Evolutionary conservation across 2,329 filamentous ascomycete species (phyloP).

Genomic region (Orbilia quercus): DNA sequence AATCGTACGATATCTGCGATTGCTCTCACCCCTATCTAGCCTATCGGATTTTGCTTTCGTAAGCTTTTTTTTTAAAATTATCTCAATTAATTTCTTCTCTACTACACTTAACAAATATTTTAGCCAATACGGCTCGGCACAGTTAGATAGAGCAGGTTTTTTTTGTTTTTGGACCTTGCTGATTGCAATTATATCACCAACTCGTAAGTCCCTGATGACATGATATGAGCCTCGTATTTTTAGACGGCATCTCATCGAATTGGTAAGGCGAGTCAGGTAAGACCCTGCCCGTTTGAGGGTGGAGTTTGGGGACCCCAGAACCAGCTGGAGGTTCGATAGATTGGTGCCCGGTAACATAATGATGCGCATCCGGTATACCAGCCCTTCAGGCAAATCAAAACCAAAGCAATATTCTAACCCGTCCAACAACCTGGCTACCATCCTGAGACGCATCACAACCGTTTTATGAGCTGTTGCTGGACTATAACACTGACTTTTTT

Average conservation of each 20-base stretch:
- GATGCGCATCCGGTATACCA: slow-evolving; percentile 27
- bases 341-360: slow-evolving; percentile 45
- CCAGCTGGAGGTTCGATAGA: slow-evolving; percentile 19
- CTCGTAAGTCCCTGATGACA: slow-evolving; percentile 32
- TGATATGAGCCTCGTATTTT: slow-evolving; percentile 45
- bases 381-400: slow-evolving; percentile 3
- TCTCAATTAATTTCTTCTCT: not conserved
- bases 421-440: slow-evolving; percentile 3
- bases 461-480: slow-evolving; percentile 3
- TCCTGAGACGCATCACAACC: slow-evolving; percentile 2
- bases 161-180: too few relatives aligned
- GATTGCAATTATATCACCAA: not conserved
- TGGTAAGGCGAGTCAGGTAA: slow-evolving; percentile 12
- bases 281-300: slow-evolving; percentile 36
- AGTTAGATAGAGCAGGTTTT: slow-evolving; percentile 13
- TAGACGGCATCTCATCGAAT: not conserved
- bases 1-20: too few relatives aligned
- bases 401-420: slow-evolving; percentile 10
- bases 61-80: not conserved
- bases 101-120: not conserved
- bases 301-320: slow-evolving; percentile 32
- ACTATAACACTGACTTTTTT: slow-evolving; percentile 1
- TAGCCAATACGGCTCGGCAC: slow-evolving; percentile 38
- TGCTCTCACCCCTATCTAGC: too few relatives aligned
- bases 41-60: too few relatives aligned